Percentiles rank a stretch among this genome's conserved stretches.
phyloP scores from a whole-genome alignment of 2,329 filamentous ascomycete species.

The Ophiostoma quercus region DNA sequence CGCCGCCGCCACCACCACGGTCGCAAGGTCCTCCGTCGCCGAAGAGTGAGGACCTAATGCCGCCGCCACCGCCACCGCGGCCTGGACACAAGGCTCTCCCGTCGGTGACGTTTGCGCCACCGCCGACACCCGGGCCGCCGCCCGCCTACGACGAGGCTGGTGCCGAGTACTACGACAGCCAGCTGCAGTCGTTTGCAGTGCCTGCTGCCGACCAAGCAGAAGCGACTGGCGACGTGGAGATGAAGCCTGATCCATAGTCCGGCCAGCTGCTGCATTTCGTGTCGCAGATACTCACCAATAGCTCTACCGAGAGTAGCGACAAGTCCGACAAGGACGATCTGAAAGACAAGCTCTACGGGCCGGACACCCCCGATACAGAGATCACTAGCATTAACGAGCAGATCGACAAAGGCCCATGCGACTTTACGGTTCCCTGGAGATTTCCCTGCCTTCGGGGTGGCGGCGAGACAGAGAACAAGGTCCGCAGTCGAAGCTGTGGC shows the following conservation, averaged over 20 bases:
- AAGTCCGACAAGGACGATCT: no score
- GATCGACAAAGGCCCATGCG: no score
- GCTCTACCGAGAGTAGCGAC: no score
- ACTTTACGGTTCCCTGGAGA: no score
- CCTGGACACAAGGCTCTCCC: not conserved
- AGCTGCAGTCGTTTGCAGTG: not conserved
- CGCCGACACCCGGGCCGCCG: not conserved
- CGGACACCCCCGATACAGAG: no score
- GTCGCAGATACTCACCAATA: not conserved
- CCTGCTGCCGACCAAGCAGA: not conserved
- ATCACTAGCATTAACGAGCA: no score
- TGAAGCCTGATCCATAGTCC: not conserved
- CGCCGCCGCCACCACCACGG: not conserved
- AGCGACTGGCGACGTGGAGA: not conserved
- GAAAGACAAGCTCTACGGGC: no score
- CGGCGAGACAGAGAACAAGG: no score
- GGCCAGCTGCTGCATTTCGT: not conserved
- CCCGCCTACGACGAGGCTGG: not conserved
- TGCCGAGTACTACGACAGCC: conserved; percentile 5
- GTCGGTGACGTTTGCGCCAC: not conserved
- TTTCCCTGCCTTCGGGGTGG: no score
- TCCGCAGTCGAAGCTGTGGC: no score
- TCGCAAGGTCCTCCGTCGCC: not conserved
- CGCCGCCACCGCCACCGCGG: conserved; percentile 7
- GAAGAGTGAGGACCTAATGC: not conserved